Conservation (phyloP, 2,329 filamentous ascomycete species). For the Zasmidium cellare region DNA sequence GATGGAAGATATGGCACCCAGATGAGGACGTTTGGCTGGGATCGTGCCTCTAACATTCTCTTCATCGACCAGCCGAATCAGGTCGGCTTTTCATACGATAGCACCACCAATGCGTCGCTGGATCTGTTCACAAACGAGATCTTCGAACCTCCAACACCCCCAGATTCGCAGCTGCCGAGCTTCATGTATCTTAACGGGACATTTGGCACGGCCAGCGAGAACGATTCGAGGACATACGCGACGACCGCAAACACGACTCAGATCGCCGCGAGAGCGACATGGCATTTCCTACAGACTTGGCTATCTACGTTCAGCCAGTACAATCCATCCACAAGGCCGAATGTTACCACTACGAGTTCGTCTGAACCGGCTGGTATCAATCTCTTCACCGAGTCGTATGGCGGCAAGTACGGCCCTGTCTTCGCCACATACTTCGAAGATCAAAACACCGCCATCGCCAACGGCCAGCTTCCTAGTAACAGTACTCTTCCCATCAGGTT, state of each 20-base stretch:
- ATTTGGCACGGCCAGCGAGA: conserved; percentile 56
- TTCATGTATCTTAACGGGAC: conserved; percentile 61
- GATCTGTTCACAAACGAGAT: conserved; percentile 47
- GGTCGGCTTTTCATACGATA: conserved; percentile 69
- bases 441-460: conserved; percentile 61
- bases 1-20: conserved; percentile 42
- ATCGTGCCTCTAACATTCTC: conserved; percentile 59
- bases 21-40: conserved; percentile 66
- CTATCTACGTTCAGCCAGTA: conserved; percentile 45
- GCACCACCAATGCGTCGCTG: conserved; percentile 60
- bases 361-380: conserved; percentile 47
- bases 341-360: conserved; percentile 53
- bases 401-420: conserved; percentile 66
- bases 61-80: conserved; percentile 67
- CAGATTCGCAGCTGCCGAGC: conserved; percentile 15
- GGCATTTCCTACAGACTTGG: conserved; percentile 65
- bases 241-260: conserved; percentile 37
- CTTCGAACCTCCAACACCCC: conserved; percentile 40
- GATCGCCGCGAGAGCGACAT: conserved; percentile 50
- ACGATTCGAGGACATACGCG: conserved; percentile 14
- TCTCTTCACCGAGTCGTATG: conserved; percentile 58
- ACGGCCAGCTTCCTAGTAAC: conserved; percentile 50
- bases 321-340: conserved; percentile 42
- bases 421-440: conserved; percentile 60
- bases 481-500: conserved; percentile 62